Evolutionary conservation across 176 grass and related monocot genomes (phyloP).

Genomic region (Musa beccarii): DNA sequence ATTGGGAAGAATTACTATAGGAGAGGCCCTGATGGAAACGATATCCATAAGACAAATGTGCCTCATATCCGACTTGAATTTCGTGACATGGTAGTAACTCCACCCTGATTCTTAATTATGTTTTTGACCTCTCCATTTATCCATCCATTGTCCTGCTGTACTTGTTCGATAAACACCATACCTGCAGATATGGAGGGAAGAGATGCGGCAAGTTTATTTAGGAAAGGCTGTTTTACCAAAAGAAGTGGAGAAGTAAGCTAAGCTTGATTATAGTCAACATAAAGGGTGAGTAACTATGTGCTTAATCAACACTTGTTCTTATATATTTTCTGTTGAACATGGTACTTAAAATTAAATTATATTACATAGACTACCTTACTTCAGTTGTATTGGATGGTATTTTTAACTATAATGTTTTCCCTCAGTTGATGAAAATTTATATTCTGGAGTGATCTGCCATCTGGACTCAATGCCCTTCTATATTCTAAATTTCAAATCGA

Average conservation of each 20-base stretch:
- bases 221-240: conserved; percentile 48
- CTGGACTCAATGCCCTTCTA: too few species aligned
- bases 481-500: too few species aligned
- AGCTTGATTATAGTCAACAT: not conserved
- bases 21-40: conserved; percentile 70
- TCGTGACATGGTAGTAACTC: conserved; percentile 48
- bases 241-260: conserved; percentile 55
- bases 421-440: too few species aligned
- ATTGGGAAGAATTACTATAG: conserved; percentile 83
- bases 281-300: not conserved
- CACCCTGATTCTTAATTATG: not conserved
- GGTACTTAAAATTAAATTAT: too few species aligned
- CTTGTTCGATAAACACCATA: not conserved
- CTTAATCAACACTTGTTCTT: not conserved
- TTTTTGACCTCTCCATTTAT: not conserved
- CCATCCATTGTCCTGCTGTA: too few species aligned
- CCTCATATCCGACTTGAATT: conserved; percentile 90
- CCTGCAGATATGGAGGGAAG: conserved; percentile 89
- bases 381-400: too few species aligned
- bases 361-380: too few species aligned
- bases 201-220: conserved; percentile 63
- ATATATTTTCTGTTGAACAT: too few species aligned
- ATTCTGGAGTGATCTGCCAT: too few species aligned
- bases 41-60: conserved; percentile 91
- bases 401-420: too few species aligned